phyloP scores from a whole-genome alignment of 352 stramenopile genomes.

The Phytophthora nicotianae region DNA sequence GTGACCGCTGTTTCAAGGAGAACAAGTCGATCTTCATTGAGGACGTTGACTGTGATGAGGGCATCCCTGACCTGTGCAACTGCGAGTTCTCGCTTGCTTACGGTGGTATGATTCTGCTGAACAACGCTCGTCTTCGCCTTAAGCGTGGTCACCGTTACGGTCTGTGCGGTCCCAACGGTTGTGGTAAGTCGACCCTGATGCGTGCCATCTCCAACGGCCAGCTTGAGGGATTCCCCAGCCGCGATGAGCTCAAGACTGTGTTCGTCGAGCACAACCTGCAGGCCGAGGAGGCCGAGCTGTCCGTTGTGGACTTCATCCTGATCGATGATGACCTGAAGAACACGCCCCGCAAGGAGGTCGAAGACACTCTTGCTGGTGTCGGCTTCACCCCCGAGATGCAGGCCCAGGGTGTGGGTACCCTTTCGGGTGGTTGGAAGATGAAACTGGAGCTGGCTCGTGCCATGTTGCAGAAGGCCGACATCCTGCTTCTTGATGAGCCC shows the following conservation, averaged over 20 bases:
- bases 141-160: conserved; percentile 94
- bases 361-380: conserved; percentile 91
- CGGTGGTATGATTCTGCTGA: conserved; percentile 92
- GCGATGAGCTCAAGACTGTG: conserved; percentile 94
- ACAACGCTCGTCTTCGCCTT: conserved; percentile 91
- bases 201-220: conserved; percentile 96
- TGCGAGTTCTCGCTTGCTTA: conserved; percentile 98
- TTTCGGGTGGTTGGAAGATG: conserved; percentile 97
- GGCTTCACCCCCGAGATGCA: conserved; percentile 96
- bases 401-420: conserved; percentile 87
- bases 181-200: conserved; percentile 97
- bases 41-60: conserved; percentile 97
- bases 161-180: conserved; percentile 93
- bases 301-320: conserved; percentile 86
- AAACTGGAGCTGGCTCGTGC: conserved; percentile 94
- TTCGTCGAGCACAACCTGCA: conserved; percentile 98
- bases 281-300: conserved; percentile 87
- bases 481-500: conserved; percentile 96
- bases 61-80: conserved; percentile 98
- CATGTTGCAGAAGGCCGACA: conserved; percentile 95
- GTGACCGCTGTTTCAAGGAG: conserved; percentile 89
- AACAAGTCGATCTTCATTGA: conserved; percentile 93
- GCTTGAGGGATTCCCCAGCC: conserved; percentile 96
- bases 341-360: conserved; percentile 87
- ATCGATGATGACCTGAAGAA: conserved; percentile 91